phyloP scores from a whole-genome alignment of 768 basidiomycete species.

The Pleurotus giganteus region DNA sequence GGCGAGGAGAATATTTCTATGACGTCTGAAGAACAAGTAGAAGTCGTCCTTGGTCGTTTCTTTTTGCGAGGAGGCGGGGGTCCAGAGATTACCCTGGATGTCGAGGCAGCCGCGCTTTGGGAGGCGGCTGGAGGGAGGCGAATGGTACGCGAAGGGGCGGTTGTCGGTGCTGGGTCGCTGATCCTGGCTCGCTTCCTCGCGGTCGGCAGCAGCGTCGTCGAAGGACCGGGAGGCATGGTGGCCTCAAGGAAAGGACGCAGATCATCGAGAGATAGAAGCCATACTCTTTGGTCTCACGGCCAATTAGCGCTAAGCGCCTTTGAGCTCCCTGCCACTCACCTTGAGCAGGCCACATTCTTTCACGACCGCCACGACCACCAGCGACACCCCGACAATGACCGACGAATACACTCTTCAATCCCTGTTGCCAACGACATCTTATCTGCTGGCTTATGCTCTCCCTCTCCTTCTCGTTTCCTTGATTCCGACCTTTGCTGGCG shows the following conservation, averaged over 20 bases:
- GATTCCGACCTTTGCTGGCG: conserved; percentile 61
- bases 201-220: background rate
- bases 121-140: background rate
- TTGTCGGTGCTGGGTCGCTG: background rate
- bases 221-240: background rate
- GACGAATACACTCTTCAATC: conserved; percentile 4
- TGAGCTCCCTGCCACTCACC: background rate
- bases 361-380: background rate
- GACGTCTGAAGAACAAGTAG: background rate
- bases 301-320: background rate
- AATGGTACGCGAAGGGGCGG: background rate
- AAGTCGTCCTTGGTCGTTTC: background rate
- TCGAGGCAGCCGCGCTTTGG: no score
- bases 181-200: background rate
- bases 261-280: no score
- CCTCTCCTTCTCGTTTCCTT: conserved; percentile 61
- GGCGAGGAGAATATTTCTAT: background rate
- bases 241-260: background rate
- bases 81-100: background rate
- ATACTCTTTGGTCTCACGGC: no score
- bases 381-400: background rate
- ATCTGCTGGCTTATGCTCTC: conserved; percentile 53
- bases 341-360: background rate
- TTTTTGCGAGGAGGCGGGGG: no score
- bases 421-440: conserved; percentile 47